Percentiles rank a stretch among this genome's conserved stretches.
Conservation (phyloP, 148 eudicot species). For the Vaccinium vitisidaea region DNA sequence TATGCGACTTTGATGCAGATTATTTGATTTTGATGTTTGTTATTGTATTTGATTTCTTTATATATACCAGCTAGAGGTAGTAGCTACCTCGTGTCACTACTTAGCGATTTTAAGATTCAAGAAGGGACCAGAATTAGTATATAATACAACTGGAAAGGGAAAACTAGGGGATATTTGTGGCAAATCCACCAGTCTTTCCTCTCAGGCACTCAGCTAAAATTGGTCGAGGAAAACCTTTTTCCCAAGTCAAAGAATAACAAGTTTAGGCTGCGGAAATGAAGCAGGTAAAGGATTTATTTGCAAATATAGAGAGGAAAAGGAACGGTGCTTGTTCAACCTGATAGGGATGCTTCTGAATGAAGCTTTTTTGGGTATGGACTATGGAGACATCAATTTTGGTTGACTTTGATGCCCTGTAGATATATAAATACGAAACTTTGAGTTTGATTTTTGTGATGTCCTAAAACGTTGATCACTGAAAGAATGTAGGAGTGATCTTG, state of each 20-base stretch:
- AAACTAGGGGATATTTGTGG: not conserved
- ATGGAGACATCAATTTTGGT: not conserved
- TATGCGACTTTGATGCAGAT: too few species aligned
- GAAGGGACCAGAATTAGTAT: not conserved
- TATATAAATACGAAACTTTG: not conserved
- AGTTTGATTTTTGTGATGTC: not conserved
- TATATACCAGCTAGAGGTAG: not conserved
- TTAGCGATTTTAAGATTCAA: not conserved
- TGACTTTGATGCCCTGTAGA: not conserved
- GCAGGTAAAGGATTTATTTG: not conserved
- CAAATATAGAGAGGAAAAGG: not conserved
- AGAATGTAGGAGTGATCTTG: not conserved
- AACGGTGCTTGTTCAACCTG: not conserved
- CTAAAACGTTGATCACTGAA: not conserved
- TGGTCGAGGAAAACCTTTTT: not conserved
- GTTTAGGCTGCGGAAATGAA: not conserved
- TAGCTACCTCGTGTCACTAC: not conserved
- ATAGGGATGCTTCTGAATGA: not conserved
- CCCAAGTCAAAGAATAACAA: not conserved
- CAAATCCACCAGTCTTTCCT: not conserved
- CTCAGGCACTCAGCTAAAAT: not conserved
- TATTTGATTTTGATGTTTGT: too few species aligned
- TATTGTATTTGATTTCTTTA: not conserved
- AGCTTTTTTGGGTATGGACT: not conserved
- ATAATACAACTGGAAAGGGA: not conserved